Conservation (phyloP, 1,139 yeast species). For the Nakaseomyces glabratus region DNA sequence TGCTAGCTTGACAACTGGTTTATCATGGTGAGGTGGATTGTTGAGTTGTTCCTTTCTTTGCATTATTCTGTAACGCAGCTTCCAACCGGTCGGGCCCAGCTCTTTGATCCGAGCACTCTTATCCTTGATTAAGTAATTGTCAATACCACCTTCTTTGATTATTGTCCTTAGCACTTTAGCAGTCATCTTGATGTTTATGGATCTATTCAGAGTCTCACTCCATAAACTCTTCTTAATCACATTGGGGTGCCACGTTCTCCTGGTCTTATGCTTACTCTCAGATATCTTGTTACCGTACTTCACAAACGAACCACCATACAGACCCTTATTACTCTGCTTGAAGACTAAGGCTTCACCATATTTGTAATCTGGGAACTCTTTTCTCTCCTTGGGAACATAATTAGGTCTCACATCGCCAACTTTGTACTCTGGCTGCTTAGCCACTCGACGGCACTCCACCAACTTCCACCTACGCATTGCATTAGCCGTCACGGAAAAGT, state of each 20-base stretch:
- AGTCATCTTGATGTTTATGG: conserved; percentile 54
- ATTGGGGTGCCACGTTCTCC: conserved; percentile 77
- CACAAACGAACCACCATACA: conserved; percentile 82
- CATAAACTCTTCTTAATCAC: conserved; percentile 65
- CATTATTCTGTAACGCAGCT: conserved; percentile 65
- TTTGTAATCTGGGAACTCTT: conserved; percentile 65
- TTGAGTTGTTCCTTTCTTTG: conserved; percentile 28
- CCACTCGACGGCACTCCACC: conserved; percentile 36
- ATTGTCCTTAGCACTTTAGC: conserved; percentile 79
- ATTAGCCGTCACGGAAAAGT: conserved; percentile 12
- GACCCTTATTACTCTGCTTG: conserved; percentile 79
- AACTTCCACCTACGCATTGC: conserved; percentile 32
- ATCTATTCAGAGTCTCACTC: conserved; percentile 66
- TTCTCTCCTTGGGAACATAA: conserved; percentile 41
- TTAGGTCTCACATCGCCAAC: conserved; percentile 41
- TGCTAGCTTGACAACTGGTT: conserved; percentile 26
- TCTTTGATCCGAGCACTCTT: conserved; percentile 86
- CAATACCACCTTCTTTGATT: conserved; percentile 89
- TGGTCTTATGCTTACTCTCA: conserved; percentile 65
- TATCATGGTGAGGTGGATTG: conserved; percentile 30
- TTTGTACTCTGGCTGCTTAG: conserved; percentile 32
- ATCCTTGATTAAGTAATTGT: conserved; percentile 75
- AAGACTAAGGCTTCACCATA: conserved; percentile 70
- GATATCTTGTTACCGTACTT: conserved; percentile 71
- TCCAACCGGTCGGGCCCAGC: conserved; percentile 89